These are phyloP conservation scores for Nemania sp. DNA, from an alignment of 2,329 filamentous ascomycete species.

Conservation along the genomic window DNA sequence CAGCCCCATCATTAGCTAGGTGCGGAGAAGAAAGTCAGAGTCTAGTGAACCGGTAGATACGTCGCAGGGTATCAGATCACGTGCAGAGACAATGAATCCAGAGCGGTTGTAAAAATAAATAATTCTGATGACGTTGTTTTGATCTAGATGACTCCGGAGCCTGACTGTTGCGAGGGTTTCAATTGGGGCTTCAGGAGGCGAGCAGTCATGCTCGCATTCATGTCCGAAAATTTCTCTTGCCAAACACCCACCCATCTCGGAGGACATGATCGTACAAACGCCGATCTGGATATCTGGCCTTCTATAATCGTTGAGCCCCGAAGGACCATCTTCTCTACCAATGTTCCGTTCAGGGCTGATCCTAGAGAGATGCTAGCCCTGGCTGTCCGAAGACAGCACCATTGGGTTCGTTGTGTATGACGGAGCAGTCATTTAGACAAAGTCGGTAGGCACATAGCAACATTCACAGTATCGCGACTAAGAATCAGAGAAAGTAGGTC, in stretches of 20 bases:
- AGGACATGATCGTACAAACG: conserved; percentile 30
- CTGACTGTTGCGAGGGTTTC: too few relatives aligned
- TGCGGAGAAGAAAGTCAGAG: too few relatives aligned
- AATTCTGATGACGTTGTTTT: too few relatives aligned
- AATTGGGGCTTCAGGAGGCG: too few relatives aligned
- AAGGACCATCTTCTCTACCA: conserved; percentile 61
- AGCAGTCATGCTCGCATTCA: conserved; percentile 7
- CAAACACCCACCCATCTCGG: conserved; percentile 38
- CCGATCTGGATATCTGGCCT: conserved; percentile 39
- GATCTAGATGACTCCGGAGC: too few relatives aligned
- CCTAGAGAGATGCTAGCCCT: conserved; percentile 69
- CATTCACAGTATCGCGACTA: conserved; percentile 15
- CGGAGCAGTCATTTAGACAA: too few relatives aligned
- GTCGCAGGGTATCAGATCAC: too few relatives aligned
- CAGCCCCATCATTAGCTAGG: too few relatives aligned
- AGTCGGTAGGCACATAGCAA: neutral
- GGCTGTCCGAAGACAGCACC: conserved; percentile 77
- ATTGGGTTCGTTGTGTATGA: conserved; percentile 53
- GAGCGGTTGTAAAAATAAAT: too few relatives aligned
- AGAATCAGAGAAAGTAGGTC: neutral
- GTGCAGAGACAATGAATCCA: too few relatives aligned
- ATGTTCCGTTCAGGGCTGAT: conserved; percentile 80
- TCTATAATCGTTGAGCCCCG: conserved; percentile 41
- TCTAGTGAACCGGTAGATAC: too few relatives aligned
- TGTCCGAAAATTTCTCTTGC: conserved; percentile 47